Evolutionary conservation across 2,329 filamentous ascomycete species (phyloP).

Genomic region (Aspergillus awamori): DNA sequence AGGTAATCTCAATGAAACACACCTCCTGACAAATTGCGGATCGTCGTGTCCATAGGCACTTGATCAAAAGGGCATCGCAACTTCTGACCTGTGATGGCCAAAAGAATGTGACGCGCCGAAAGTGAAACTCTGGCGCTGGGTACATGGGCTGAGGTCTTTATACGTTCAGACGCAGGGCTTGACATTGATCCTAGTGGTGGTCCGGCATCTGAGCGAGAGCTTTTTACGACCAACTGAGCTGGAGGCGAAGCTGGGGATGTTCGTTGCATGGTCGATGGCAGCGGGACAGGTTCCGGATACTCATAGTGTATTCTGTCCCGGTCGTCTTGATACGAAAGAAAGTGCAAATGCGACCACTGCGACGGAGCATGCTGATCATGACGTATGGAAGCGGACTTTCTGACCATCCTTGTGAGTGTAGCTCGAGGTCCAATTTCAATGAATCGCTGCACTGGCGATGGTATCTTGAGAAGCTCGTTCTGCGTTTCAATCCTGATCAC

Average conservation of each 20-base stretch:
- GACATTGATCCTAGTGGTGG: background rate
- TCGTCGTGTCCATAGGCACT: constrained; percentile 28
- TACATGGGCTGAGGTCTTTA: background rate
- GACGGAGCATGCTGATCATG: constrained; percentile 25
- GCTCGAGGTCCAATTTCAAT: constrained; percentile 46
- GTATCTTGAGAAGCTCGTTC: constrained; percentile 32
- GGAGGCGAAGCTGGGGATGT: background rate
- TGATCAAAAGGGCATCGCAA: constrained; percentile 21
- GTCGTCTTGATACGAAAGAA: constrained; percentile 28
- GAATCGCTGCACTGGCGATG: constrained; percentile 33
- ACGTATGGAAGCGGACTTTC: constrained; percentile 35
- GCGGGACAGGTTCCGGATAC: background rate
- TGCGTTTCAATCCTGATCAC: constrained; percentile 44
- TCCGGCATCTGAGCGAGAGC: background rate
- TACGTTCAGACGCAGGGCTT: constrained; percentile 7
- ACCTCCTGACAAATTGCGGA: constrained; percentile 36
- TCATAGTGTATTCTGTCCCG: constrained; percentile 18
- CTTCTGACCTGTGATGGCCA: constrained; percentile 24
- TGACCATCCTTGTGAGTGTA: constrained; percentile 43
- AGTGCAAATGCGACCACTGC: constrained; percentile 24
- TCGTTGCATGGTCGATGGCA: background rate
- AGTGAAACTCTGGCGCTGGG: constrained; percentile 13
- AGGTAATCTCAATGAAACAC: background rate
- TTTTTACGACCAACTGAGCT: background rate
- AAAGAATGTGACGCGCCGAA: constrained; percentile 17